Evolutionary conservation across 495 filamentous ascomycete genomes (phyloP).

Genomic region (Penicillium manginii): DNA sequence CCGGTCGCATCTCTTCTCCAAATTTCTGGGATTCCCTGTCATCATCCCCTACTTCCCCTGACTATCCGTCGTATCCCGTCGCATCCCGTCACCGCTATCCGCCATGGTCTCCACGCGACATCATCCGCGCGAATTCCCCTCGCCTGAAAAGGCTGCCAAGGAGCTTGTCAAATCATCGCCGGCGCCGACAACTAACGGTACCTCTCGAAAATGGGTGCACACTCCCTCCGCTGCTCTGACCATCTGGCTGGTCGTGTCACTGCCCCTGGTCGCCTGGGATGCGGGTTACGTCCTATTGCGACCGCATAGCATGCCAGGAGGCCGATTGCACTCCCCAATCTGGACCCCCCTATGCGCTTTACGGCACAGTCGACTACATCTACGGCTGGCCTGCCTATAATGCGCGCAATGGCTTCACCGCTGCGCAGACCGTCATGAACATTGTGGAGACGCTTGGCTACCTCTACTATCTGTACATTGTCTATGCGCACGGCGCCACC

Average conservation of each 20-base stretch:
- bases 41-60: background rate
- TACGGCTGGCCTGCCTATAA: slow-evolving; percentile 83
- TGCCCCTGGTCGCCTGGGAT: slow-evolving; percentile 87
- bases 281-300: slow-evolving; percentile 78
- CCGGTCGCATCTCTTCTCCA: background rate
- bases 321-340: slow-evolving; percentile 71
- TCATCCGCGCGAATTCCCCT: slow-evolving; percentile 51
- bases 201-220: slow-evolving; percentile 61
- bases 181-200: slow-evolving; percentile 30
- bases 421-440: slow-evolving; percentile 76
- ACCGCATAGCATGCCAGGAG: slow-evolving; percentile 83
- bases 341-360: slow-evolving; percentile 84
- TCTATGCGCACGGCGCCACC: slow-evolving; percentile 53
- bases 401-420: slow-evolving; percentile 75
- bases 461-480: slow-evolving; percentile 66
- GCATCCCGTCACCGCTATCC: background rate
- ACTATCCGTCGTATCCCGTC: background rate
- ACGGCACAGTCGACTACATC: slow-evolving; percentile 78
- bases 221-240: slow-evolving; percentile 66
- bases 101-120: slow-evolving; percentile 58
- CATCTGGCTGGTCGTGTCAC: slow-evolving; percentile 75
- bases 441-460: slow-evolving; percentile 73
- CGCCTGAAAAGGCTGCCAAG: slow-evolving; percentile 33
- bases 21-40: background rate
- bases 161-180: slow-evolving; percentile 32